Base-by-base conservation (phyloP, 106 monocot species). In the Vanilla planifolia region DNA sequence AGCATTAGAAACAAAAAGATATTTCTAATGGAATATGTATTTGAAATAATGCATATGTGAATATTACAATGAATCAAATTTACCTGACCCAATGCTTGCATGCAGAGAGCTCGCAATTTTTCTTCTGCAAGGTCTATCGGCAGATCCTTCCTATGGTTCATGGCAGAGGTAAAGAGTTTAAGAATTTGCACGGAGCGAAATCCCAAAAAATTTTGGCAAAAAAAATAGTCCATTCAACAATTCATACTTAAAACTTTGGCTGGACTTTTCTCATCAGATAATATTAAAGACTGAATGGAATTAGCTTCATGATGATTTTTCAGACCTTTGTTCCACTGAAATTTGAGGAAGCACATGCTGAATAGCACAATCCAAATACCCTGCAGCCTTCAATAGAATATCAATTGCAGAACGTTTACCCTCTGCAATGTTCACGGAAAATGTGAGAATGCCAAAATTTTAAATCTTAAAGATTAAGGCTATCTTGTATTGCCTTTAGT, bases 61-160 rank as follows among this genome's bases (percentile, higher is more conserved):
- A 53, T 11, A 9, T 1, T 53, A 32, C 28, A 53, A 19, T 20
- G 1, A 35, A 57, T 32, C 8, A 53, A 30, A 14, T 44, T 23
- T 81, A 92, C 92, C 79, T 87, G 92, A 48, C 78, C 92, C 25
- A 92, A 33, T 59, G 87, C 87, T 67, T 92, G 92, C 73, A 84
- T 73, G 77, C 84, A 76, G 63, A 84, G 62, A 73, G 92, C 75
- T 66, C 51, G 70, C 33, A 92, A 47, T 32, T 78, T 67, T 66
- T 65, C 92, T 78, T 92, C 84, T 47, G 73, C 41, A 57, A 92
- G 34, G 66, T 92, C 92, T 17, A 79, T 30, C 19, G 92, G 92
- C 70, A 92, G 84, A 69, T 71, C 53, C 52, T 59, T 68, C 80
- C 92, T 92, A 39, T 19, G 72, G 47, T 50, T 59, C 11, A 50